phyloP scores from a whole-genome alignment of 2,329 filamentous ascomycete genomes.

The Dryadomyces sulphureus region DNA sequence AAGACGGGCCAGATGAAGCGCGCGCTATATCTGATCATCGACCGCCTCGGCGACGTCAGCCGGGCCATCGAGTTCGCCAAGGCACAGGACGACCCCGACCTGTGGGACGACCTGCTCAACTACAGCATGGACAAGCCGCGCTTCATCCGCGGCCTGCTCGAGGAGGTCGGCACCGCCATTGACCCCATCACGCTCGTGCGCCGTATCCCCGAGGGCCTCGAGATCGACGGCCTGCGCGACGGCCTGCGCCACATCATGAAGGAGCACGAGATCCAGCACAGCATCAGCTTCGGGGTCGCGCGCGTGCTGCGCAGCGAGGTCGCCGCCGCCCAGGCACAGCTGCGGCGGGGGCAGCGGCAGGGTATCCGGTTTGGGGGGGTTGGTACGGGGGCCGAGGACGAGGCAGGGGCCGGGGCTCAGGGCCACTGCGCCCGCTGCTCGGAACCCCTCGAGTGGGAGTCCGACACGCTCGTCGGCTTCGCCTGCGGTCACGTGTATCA shows the following conservation, averaged over 20 bases:
- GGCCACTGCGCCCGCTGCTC: neutral
- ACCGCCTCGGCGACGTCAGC: constrained; percentile 77
- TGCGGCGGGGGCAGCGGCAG: constrained; percentile 65
- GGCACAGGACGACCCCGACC: constrained; percentile 75
- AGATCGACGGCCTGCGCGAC: constrained; percentile 80
- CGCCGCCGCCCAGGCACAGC: constrained; percentile 61
- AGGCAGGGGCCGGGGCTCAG: neutral
- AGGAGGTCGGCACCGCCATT: constrained; percentile 88
- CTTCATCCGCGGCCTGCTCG: constrained; percentile 82
- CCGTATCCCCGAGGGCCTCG: constrained; percentile 81
- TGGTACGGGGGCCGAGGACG: constrained; percentile 11
- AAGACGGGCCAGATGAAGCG: constrained; percentile 91
- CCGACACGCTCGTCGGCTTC: constrained; percentile 64
- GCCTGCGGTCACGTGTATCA: constrained; percentile 75
- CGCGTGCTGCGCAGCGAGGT: constrained; percentile 80
- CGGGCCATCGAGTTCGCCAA: constrained; percentile 93
- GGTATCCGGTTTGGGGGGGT: constrained; percentile 81
- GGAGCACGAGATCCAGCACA: constrained; percentile 90
- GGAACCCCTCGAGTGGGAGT: constrained; percentile 48
- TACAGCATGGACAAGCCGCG: constrained; percentile 96
- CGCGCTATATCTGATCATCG: constrained; percentile 84
- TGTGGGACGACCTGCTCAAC: constrained; percentile 88
- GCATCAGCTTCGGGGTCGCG: constrained; percentile 81
- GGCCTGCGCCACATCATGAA: constrained; percentile 83
- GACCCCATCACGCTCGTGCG: constrained; percentile 82